These are phyloP conservation scores for Biscutella laevigata DNA, from an alignment of 441 rosid genomes.

Conservation along the genomic window DNA sequence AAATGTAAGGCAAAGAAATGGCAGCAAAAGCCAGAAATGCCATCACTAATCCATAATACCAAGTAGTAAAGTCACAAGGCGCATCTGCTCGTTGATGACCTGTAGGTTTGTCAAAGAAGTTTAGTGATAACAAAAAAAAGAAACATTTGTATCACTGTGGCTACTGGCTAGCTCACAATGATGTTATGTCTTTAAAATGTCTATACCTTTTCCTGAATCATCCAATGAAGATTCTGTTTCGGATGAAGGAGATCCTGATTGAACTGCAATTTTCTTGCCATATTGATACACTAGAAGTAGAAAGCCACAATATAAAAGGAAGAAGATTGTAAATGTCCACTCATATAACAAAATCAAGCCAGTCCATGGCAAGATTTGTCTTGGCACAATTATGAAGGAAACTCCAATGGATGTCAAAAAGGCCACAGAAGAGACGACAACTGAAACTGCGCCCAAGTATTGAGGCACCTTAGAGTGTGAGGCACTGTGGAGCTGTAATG, in stretches of 20 bases:
- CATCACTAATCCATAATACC: slow-evolving; percentile 76
- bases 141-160: neutral
- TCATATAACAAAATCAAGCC: slow-evolving; percentile 80
- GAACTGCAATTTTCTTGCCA: slow-evolving; percentile 55
- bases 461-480: slow-evolving; percentile 54
- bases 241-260: slow-evolving; percentile 36
- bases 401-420: slow-evolving; percentile 47
- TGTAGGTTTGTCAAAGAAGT: slow-evolving; percentile 24
- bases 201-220: slow-evolving; percentile 73
- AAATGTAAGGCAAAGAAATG: slow-evolving; percentile 66
- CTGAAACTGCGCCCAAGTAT: slow-evolving; percentile 56
- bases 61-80: slow-evolving; percentile 41
- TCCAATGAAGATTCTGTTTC: slow-evolving; percentile 38
- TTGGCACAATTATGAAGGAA: slow-evolving; percentile 62
- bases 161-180: neutral
- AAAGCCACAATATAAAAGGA: slow-evolving; percentile 62
- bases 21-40: slow-evolving; percentile 53
- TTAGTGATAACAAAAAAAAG: neutral
- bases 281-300: slow-evolving; percentile 50
- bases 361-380: slow-evolving; percentile 95
- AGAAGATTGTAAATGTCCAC: slow-evolving; percentile 79
- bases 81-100: slow-evolving; percentile 65
- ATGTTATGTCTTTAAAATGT: neutral
- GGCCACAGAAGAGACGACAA: slow-evolving; percentile 44
- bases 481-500: slow-evolving; percentile 37